These are phyloP conservation scores for Teunomyces panamensis DNA, from an alignment of 805 yeast genomes.

Conservation along the genomic window DNA sequence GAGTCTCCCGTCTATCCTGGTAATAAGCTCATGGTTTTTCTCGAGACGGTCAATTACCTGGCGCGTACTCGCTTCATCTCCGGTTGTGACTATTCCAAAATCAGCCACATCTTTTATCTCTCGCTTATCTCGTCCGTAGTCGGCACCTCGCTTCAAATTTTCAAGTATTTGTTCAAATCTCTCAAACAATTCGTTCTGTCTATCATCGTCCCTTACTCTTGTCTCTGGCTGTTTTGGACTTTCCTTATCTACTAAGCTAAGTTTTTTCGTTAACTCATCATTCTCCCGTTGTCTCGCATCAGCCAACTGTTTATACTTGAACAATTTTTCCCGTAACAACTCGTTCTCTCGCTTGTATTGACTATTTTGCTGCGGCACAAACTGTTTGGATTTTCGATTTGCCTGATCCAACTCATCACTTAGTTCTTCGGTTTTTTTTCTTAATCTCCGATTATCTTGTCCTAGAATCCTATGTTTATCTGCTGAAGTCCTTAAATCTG, in stretches of 20 bases:
- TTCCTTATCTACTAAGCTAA: not conserved
- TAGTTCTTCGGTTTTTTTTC: not conserved
- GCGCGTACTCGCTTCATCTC: not conserved
- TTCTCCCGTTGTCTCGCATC: slow-evolving; percentile 6
- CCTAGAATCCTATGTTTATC: not conserved
- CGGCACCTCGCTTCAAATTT: slow-evolving; percentile 2
- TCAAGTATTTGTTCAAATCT: slow-evolving; percentile 8
- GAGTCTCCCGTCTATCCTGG: not conserved
- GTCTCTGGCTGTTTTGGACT: not conserved
- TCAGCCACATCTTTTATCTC: not conserved
- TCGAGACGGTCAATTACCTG: not conserved
- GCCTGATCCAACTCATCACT: slow-evolving; percentile 11
- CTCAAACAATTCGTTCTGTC: slow-evolving; percentile 4
- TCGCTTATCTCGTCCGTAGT: not conserved
- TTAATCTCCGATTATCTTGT: slow-evolving; percentile 2
- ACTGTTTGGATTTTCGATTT: slow-evolving; percentile 12
- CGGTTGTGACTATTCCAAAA: not conserved
- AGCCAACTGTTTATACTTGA: slow-evolving; percentile 27
- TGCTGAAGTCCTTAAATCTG: not conserved
- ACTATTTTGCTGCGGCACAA: slow-evolving; percentile 17
- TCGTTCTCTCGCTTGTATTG: slow-evolving; percentile 25
- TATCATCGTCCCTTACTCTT: not conserved
- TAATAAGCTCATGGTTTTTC: not conserved
- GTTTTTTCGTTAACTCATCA: slow-evolving; percentile 2
- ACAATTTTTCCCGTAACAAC: slow-evolving; percentile 30